These are phyloP conservation scores for Botrytis byssoidea DNA, from an alignment of 2,329 filamentous ascomycete species.

Conservation along the genomic window DNA sequence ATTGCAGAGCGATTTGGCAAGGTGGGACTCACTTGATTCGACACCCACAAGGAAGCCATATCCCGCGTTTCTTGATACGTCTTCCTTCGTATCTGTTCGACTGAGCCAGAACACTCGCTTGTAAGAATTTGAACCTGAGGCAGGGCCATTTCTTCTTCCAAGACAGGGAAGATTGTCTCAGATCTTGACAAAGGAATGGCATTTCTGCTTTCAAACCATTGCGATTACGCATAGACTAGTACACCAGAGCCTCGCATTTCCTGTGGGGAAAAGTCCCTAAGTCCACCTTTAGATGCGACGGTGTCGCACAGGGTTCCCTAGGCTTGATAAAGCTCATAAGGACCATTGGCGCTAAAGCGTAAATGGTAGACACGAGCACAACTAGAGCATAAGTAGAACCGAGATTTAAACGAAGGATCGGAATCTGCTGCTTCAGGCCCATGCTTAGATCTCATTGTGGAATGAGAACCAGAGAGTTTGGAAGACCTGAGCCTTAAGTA, in stretches of 20 bases:
- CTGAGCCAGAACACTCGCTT: neutral
- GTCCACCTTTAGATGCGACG: neutral
- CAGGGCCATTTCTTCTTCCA: neutral
- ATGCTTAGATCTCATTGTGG: neutral
- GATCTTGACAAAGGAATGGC: neutral
- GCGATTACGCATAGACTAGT: neutral
- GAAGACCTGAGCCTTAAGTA: neutral
- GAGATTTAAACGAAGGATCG: neutral
- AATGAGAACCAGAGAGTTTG: neutral
- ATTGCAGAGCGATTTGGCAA: neutral
- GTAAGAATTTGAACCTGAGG: neutral
- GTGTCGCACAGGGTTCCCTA: neutral
- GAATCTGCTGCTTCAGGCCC: neutral
- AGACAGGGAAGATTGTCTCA: neutral
- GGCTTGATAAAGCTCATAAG: neutral
- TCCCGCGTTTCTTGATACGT: neutral
- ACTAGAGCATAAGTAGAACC: neutral
- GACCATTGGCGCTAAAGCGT: neutral
- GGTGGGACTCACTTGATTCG: rapidly evolving
- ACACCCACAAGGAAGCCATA: neutral
- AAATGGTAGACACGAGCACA: neutral
- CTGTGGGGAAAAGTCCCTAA: neutral
- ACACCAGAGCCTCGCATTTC: neutral
- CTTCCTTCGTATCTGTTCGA: neutral
- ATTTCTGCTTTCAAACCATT: neutral